Percentiles rank a stretch among this genome's conserved stretches.
phyloP scores from a whole-genome alignment of 2,329 filamentous ascomycete genomes.

The Fusarium abutilonis region DNA sequence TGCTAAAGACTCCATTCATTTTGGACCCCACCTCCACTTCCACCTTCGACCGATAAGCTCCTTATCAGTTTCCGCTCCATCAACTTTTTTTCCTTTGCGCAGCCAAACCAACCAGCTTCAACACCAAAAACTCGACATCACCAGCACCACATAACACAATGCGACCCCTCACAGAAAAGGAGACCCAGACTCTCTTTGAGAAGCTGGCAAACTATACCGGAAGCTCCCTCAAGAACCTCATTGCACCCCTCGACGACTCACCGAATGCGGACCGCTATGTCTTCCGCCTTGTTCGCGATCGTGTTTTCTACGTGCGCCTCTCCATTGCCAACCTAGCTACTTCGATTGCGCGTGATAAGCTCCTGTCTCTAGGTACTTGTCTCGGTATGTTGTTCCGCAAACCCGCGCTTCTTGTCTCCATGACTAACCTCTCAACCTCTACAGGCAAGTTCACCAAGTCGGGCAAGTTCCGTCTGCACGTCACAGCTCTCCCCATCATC shows the following conservation, averaged over 20 bases:
- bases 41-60: slow-evolving; percentile 28
- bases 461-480: slow-evolving; percentile 93
- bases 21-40: slow-evolving; percentile 6
- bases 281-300: slow-evolving; percentile 82
- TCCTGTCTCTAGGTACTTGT: slow-evolving; percentile 89
- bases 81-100: slow-evolving; percentile 39
- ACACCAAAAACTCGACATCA: slow-evolving; percentile 28
- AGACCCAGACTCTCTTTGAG: slow-evolving; percentile 84
- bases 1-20: too few species aligned
- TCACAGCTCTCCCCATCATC: slow-evolving; percentile 87
- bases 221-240: slow-evolving; percentile 84
- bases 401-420: neutral
- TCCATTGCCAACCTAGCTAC: slow-evolving; percentile 92
- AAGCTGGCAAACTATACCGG: slow-evolving; percentile 96
- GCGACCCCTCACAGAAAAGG: slow-evolving; percentile 82
- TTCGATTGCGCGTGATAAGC: slow-evolving; percentile 80
- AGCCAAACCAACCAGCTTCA: slow-evolving; percentile 12
- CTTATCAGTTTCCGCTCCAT: slow-evolving; percentile 35
- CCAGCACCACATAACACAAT: slow-evolving; percentile 59
- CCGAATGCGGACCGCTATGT: slow-evolving; percentile 80
- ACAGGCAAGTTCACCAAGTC: slow-evolving; percentile 94
- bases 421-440: slow-evolving; percentile 21
- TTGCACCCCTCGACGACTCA: slow-evolving; percentile 75
- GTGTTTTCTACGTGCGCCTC: slow-evolving; percentile 92
- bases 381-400: slow-evolving; percentile 60